Percentiles rank a stretch among this genome's conserved stretches.
Evolutionary conservation across 352 stramenopile species (phyloP).

Genomic region (Plasmopara halstedii): DNA sequence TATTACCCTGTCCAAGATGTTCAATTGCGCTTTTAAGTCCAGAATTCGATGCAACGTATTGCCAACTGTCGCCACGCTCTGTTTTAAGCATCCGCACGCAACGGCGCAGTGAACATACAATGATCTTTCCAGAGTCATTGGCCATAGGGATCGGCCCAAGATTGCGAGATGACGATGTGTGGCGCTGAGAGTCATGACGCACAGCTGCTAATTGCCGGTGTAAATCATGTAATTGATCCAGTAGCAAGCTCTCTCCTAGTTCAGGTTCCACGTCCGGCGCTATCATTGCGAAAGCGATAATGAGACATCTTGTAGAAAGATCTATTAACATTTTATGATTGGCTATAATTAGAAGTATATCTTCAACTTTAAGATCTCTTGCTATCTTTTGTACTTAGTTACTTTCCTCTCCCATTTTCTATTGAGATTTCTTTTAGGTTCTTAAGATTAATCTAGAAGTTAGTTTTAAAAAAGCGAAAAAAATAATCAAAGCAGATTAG

Average conservation of each 20-base stretch:
- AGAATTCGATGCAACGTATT: slow-evolving; percentile 56
- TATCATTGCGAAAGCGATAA: slow-evolving; percentile 1
- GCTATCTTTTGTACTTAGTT: too few species aligned
- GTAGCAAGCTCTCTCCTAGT: slow-evolving; percentile 58
- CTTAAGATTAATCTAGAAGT: too few species aligned
- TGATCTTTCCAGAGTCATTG: slow-evolving; percentile 73
- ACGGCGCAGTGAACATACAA: slow-evolving; percentile 57
- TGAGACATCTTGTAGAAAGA: too few species aligned
- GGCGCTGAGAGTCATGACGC: slow-evolving; percentile 69
- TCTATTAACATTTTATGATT: too few species aligned
- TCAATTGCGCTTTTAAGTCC: slow-evolving; percentile 74
- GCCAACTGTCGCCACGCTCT: slow-evolving; percentile 59
- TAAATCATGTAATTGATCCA: slow-evolving; percentile 74
- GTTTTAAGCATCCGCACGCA: slow-evolving; percentile 76
- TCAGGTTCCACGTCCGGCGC: slow-evolving; percentile 14
- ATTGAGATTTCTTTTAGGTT: too few species aligned
- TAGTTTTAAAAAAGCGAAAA: too few species aligned
- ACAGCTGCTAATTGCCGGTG: slow-evolving; percentile 59
- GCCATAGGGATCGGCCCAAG: slow-evolving; percentile 66
- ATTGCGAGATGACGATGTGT: slow-evolving; percentile 50
- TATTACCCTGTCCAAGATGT: slow-evolving; percentile 59
- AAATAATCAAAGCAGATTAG: too few species aligned
- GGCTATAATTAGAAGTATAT: too few species aligned
- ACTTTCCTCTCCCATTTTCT: too few species aligned
- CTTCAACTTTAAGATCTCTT: too few species aligned